Evolutionary conservation across 2,329 filamentous ascomycete genomes (phyloP), one percentile per base, ranked within the genome.

Genomic region (Cyphellophora europaea): DNA sequence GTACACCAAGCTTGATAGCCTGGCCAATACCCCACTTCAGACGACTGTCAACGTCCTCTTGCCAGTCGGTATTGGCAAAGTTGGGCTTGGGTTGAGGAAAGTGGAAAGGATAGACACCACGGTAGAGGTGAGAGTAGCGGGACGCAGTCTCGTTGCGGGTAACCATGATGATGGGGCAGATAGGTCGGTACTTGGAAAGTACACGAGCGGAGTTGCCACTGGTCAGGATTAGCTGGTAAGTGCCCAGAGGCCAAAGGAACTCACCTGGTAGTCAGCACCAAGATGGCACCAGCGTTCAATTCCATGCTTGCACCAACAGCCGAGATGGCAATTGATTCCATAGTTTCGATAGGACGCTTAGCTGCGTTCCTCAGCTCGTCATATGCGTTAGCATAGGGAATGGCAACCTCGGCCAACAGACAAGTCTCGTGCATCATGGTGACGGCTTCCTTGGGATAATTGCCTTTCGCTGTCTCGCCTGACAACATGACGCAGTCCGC

Each of bases 401-500:
- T 95, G 48, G 88, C 86, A 61, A 94, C 88, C 72, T 98, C 91
- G 35, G 91, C 91, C 64, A 93, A 79, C 63, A 96, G 72, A 65
- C 89, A 96, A 33, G 91, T 88, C 69, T 95, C 84, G 74, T 91
- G 85, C 91, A 98, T 98, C 83, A 96, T 93, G 48, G 70, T 78
- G 41, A 98, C 89, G 35, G 91, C 83, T 69, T 94, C 86, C 50
- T 74, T 72, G 44, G 91, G 91, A 70, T 98, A 98, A 64, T 71
- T 79, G 55, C 91, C 91, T 79, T 98, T 98, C 66, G 91, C 91
- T 30, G 91, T 98, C 76, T 98, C 91, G 49, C 91, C 91, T 44
- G 89, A 96, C 69, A 98, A 75, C 91, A 98, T 98, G 63, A 98
- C 91, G 67, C 91, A 98, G 75, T 98, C 91, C 43, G 89, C 87